Conservation (phyloP, 2,329 filamentous ascomycete genomes). For the Trichophyton mentagrophytes region DNA sequence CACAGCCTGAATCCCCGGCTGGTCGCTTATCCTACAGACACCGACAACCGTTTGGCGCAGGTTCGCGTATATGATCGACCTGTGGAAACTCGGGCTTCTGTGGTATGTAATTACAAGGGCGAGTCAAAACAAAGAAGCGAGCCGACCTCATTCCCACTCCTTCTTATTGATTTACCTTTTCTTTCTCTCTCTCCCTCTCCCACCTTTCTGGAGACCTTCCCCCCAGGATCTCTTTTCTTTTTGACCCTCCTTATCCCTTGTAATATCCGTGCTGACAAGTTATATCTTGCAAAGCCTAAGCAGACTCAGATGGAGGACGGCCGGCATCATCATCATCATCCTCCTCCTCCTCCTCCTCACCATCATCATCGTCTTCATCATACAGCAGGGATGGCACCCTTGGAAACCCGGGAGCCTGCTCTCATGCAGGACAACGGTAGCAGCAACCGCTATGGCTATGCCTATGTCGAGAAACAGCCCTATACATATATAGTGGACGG, state of each 20-base stretch:
- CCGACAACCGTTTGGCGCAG: background rate
- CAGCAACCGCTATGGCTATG: background rate
- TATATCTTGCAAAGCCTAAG: background rate
- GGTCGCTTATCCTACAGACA: background rate
- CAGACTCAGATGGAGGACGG: background rate
- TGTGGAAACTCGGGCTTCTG: background rate
- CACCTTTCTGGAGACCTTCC: background rate
- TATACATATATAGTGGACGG: background rate
- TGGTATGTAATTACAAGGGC: conserved; percentile 2
- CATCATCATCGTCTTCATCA: background rate
- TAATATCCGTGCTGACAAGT: too few relatives aligned
- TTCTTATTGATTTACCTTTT: too few relatives aligned
- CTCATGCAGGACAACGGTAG: background rate
- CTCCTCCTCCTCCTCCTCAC: too few relatives aligned
- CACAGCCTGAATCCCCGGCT: background rate
- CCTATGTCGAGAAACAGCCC: background rate
- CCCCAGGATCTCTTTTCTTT: too few relatives aligned
- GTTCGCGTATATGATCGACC: background rate
- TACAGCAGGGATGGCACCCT: background rate
- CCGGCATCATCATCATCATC: background rate
- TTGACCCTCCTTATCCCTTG: too few relatives aligned
- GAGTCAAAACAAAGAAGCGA: too few relatives aligned
- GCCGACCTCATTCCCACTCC: too few relatives aligned
- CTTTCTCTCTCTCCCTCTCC: background rate
- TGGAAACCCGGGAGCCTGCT: background rate